Conservation (phyloP, 805 yeast genomes). For the Zygosaccharomyces rouxii region DNA sequence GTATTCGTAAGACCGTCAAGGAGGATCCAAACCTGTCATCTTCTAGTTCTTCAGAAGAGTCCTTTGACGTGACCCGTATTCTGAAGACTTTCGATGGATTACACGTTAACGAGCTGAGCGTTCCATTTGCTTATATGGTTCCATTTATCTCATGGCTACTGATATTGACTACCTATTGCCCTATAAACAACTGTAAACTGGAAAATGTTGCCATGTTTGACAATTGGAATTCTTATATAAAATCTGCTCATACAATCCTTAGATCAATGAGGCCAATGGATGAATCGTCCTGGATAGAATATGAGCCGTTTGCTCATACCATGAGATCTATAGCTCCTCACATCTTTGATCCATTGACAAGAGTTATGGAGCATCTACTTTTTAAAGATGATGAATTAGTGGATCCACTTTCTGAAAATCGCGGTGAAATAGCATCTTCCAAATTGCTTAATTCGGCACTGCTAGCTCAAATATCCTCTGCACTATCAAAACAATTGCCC, state of each 20-base stretch:
- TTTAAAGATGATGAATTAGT: slow-evolving; percentile 30
- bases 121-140: slow-evolving; percentile 42
- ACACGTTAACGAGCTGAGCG: slow-evolving; percentile 35
- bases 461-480: slow-evolving; percentile 40
- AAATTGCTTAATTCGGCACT: slow-evolving; percentile 33
- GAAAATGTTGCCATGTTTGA: slow-evolving; percentile 22
- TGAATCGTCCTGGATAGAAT: slow-evolving; percentile 23
- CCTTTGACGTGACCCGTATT: slow-evolving; percentile 14
- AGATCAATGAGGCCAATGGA: slow-evolving; percentile 43
- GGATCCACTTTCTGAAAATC: slow-evolving; percentile 6
- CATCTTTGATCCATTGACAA: slow-evolving; percentile 42
- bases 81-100: slow-evolving; percentile 43
- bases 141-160: slow-evolving; percentile 48
- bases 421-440: slow-evolving; percentile 10
- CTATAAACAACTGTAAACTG: slow-evolving; percentile 34
- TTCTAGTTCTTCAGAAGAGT: slow-evolving; percentile 14
- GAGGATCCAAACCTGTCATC: slow-evolving; percentile 18
- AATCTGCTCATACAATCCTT: slow-evolving; percentile 43
- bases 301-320: slow-evolving; percentile 33
- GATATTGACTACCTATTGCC: slow-evolving; percentile 39
- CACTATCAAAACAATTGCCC: slow-evolving; percentile 40
- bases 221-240: slow-evolving; percentile 43
- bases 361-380: slow-evolving; percentile 42
- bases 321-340: slow-evolving; percentile 40
- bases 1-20: slow-evolving; percentile 20